phyloP scores from a whole-genome alignment of 768 basidiomycete genomes.

The Phaffia tasmanica region DNA sequence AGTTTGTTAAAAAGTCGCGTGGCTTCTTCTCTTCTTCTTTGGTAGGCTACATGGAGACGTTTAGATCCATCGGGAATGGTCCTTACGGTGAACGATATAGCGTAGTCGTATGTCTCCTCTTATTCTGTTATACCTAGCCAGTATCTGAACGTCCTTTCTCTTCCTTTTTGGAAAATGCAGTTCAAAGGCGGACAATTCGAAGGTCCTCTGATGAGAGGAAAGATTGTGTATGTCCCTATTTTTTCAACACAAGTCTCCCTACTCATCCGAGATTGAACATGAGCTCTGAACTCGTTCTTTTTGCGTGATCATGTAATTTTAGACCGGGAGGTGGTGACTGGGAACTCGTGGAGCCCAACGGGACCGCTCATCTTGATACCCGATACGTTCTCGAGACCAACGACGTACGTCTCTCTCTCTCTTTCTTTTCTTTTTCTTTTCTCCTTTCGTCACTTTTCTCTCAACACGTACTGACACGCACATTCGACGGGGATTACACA shows the following conservation, averaged over 20 bases:
- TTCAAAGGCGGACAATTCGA: slow-evolving; percentile 30
- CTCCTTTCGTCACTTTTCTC: not conserved
- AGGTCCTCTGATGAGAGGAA: slow-evolving; percentile 28
- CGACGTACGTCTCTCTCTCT: slow-evolving; percentile 21
- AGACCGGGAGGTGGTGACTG: slow-evolving; percentile 31
- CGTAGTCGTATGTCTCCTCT: slow-evolving; percentile 27
- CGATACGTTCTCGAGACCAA: slow-evolving; percentile 31
- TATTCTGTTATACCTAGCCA: not conserved
- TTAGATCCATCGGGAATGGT: slow-evolving; percentile 29
- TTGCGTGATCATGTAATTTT: not conserved
- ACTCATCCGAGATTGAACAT: not conserved
- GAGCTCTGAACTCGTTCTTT: not conserved
- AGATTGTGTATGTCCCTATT: slow-evolving; percentile 16
- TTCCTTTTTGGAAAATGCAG: not conserved
- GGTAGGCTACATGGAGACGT: slow-evolving; percentile 29
- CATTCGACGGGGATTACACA: no score
- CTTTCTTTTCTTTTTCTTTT: not conserved
- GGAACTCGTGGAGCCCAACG: slow-evolving; percentile 48
- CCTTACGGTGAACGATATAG: slow-evolving; percentile 29
- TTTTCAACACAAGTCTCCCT: not conserved
- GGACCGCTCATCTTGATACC: slow-evolving; percentile 30
- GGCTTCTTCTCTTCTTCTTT: not conserved
- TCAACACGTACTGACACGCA: not conserved
- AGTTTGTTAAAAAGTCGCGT: not conserved
- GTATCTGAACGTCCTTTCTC: not conserved